These are phyloP conservation scores for Talaromyces sp. DNA, from an alignment of 2,329 filamentous ascomycete species.

Conservation along the genomic window DNA sequence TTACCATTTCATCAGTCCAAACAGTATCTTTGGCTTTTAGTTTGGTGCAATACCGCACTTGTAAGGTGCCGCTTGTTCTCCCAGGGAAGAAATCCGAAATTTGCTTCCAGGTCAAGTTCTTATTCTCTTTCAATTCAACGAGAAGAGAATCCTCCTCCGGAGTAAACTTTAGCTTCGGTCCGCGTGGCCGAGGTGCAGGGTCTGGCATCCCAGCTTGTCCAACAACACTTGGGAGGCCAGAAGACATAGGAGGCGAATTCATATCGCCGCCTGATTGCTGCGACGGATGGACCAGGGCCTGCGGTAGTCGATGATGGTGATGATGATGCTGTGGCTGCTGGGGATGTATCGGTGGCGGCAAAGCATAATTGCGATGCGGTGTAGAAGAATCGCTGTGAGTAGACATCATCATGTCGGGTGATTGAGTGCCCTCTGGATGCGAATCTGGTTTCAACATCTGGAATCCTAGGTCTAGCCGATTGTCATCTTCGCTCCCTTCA, in stretches of 20 bases:
- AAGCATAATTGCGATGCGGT: slow-evolving; percentile 24
- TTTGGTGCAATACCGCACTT: slow-evolving; percentile 93
- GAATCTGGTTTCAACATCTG: slow-evolving; percentile 28
- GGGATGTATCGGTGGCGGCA: slow-evolving; percentile 38
- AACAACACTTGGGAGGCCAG: slow-evolving; percentile 74
- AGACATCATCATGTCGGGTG: slow-evolving; percentile 30
- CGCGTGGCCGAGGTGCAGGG: slow-evolving; percentile 73
- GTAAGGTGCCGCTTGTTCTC: slow-evolving; percentile 80
- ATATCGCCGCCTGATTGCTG: slow-evolving; percentile 53
- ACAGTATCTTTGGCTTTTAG: slow-evolving; percentile 88
- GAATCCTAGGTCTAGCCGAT: slow-evolving; percentile 25
- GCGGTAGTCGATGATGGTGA: slow-evolving; percentile 79
- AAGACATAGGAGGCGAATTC: slow-evolving; percentile 39
- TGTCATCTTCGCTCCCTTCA: slow-evolving; percentile 21
- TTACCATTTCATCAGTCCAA: slow-evolving; percentile 90
- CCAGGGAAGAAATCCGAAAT: slow-evolving; percentile 95
- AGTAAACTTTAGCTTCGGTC: slow-evolving; percentile 90
- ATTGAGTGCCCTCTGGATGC: slow-evolving; percentile 24
- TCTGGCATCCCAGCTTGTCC: slow-evolving; percentile 81
- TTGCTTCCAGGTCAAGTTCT: slow-evolving; percentile 94
- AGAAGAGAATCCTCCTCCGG: slow-evolving; percentile 84
- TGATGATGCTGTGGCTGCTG: slow-evolving; percentile 19
- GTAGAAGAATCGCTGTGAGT: slow-evolving; percentile 26
- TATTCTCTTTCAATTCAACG: slow-evolving; percentile 88
- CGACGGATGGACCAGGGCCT: slow-evolving; percentile 61